These are phyloP conservation scores for Rhodotorula paludigena DNA, from an alignment of 768 basidiomycete species.

Conservation along the genomic window DNA sequence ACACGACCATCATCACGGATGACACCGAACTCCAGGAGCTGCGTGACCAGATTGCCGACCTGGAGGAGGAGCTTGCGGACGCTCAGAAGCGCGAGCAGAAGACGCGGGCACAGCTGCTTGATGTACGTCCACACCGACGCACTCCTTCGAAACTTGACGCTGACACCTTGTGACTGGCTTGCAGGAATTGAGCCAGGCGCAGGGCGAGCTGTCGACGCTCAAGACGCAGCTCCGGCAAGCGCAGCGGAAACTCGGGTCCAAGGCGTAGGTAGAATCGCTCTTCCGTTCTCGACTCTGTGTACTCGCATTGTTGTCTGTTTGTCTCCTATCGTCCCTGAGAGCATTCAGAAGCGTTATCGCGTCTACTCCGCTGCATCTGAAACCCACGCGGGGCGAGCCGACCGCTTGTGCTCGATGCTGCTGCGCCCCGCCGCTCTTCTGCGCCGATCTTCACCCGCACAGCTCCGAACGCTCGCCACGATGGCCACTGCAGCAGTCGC, in stretches of 20 bases:
- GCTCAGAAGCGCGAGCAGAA: conserved; percentile 73
- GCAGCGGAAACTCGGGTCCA: conserved; percentile 2
- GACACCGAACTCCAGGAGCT: conserved; percentile 53
- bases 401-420: neutral
- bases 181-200: conserved; percentile 22
- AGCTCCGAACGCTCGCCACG: neutral
- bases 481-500: conserved; percentile 3
- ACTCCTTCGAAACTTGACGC: conserved; percentile 59
- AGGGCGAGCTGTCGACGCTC: conserved; percentile 25
- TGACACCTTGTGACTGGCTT: conserved; percentile 59
- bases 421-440: no score
- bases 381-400: neutral
- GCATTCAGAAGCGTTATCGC: neutral
- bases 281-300: neutral
- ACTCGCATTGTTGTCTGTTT: no score
- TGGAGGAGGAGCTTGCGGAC: conserved; percentile 59
- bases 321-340: no score
- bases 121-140: conserved; percentile 1
- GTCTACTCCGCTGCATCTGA: no score
- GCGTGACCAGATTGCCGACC: conserved; percentile 61
- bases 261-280: neutral
- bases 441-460: no score
- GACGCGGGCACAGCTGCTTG: conserved; percentile 71
- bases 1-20: conserved; percentile 43
- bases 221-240: conserved; percentile 35